Percentiles rank a stretch among this genome's conserved stretches.
These are phyloP conservation scores for Lentinus brumalis DNA, from an alignment of 768 basidiomycete species.

Conservation along the genomic window DNA sequence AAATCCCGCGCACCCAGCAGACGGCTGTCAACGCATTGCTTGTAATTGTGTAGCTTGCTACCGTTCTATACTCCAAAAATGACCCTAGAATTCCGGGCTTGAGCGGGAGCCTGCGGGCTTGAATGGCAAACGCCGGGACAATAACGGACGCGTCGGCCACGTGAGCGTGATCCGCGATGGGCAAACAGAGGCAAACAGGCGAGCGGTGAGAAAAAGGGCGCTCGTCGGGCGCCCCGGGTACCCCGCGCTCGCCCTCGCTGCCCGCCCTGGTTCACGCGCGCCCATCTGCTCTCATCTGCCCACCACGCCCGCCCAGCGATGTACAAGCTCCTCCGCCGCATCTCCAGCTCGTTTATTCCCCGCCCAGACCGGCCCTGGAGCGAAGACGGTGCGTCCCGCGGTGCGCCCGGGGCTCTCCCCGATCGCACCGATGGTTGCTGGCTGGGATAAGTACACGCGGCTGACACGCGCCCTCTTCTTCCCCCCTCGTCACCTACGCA, in stretches of 20 bases:
- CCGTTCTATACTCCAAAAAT: background rate
- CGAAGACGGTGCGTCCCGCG: constrained; percentile 63
- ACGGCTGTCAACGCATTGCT: no score
- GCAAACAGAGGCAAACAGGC: constrained; percentile 18
- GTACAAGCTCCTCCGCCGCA: constrained; percentile 73
- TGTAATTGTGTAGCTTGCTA: background rate
- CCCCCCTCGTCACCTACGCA: background rate
- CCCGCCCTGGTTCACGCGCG: background rate
- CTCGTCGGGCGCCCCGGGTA: constrained; percentile 19
- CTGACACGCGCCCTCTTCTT: constrained; percentile 17
- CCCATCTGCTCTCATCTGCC: background rate
- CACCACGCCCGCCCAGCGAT: constrained; percentile 36
- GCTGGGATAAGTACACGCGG: constrained; percentile 21
- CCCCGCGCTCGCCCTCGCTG: constrained; percentile 2
- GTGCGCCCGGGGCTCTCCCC: constrained; percentile 19
- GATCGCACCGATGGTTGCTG: constrained; percentile 5
- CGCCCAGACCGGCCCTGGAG: constrained; percentile 76
- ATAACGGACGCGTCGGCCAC: constrained; percentile 2
- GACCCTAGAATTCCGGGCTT: no score
- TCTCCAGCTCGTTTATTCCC: constrained; percentile 69
- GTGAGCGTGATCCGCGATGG: constrained; percentile 7
- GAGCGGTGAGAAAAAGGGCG: constrained; percentile 12
- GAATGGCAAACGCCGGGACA: background rate
- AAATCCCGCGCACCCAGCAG: no score
- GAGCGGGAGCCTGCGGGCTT: no score